A percentile compares a stretch with the other conserved stretches of the same genome.
Conservation (phyloP, 1,284 basidiomycete species). For the Jaminaea rosea region DNA sequence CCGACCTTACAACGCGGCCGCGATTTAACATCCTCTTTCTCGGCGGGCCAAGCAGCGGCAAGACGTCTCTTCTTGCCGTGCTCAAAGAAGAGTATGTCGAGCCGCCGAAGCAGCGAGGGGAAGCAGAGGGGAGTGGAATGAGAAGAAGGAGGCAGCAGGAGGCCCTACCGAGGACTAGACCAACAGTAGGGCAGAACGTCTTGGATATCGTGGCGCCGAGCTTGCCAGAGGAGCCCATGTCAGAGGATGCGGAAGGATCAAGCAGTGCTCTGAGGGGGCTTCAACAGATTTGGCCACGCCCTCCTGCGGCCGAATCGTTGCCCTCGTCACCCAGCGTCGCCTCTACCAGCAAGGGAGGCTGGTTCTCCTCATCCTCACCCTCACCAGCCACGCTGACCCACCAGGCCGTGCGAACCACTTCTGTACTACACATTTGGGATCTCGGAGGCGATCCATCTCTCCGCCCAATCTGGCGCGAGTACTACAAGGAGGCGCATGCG, state of each 20-base stretch:
- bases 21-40: constrained; percentile 1
- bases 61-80: background rate
- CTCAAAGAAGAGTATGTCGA: too few species aligned
- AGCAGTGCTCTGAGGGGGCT: too few species aligned
- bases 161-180: background rate
- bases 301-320: background rate
- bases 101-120: too few species aligned
- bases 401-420: too few species aligned
- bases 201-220: too few species aligned
- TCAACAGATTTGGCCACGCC: too few species aligned
- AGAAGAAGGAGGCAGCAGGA: too few species aligned
- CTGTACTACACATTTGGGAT: background rate
- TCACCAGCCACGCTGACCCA: too few species aligned
- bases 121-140: too few species aligned
- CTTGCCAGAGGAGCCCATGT: too few species aligned
- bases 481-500: background rate
- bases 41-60: background rate
- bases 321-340: background rate
- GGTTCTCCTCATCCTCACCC: background rate
- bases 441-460: background rate
- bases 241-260: too few species aligned
- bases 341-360: too few species aligned
- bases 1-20: background rate
- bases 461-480: background rate
- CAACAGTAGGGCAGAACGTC: constrained; percentile 1